phyloP scores from a whole-genome alignment of 257 asterid species.

The Solanum medicagineum region DNA sequence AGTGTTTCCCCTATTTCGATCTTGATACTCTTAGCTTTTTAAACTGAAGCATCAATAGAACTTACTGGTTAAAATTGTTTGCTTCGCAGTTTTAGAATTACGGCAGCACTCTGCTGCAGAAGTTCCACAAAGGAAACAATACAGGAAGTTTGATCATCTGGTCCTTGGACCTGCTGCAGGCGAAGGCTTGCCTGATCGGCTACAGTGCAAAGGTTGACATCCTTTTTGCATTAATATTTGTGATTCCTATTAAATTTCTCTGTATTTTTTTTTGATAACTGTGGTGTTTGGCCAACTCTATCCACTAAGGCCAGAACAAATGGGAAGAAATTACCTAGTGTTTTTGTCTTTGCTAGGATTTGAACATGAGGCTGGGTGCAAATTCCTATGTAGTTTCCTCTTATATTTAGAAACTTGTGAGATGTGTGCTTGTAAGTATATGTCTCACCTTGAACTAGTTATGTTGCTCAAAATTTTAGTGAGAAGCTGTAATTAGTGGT shows the following conservation, averaged over 20 bases:
- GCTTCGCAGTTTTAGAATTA: constrained; percentile 54
- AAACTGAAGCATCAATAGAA: background rate
- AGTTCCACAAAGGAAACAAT: constrained; percentile 23
- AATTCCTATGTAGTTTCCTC: background rate
- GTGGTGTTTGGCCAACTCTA: background rate
- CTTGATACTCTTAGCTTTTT: background rate
- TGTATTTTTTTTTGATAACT: background rate
- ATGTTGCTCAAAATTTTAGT: background rate
- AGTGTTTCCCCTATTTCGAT: background rate
- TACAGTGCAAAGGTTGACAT: constrained; percentile 68
- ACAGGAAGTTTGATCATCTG: constrained; percentile 52
- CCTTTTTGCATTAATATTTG: background rate
- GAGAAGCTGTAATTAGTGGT: background rate
- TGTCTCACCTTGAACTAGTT: background rate
- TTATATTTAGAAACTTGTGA: background rate
- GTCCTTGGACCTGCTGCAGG: constrained; percentile 86
- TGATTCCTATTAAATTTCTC: background rate
- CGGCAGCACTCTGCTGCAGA: constrained; percentile 20
- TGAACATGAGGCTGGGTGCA: background rate
- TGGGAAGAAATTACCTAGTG: background rate
- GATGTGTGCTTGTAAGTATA: background rate
- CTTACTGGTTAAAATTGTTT: background rate
- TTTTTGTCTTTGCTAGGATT: background rate
- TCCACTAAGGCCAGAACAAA: background rate
- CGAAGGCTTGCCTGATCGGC: constrained; percentile 59